Percentiles rank a stretch among this genome's conserved stretches.
Evolutionary conservation across 139 green algal species (phyloP).

Genomic region (Mesotaenium endlicherianum): DNA sequence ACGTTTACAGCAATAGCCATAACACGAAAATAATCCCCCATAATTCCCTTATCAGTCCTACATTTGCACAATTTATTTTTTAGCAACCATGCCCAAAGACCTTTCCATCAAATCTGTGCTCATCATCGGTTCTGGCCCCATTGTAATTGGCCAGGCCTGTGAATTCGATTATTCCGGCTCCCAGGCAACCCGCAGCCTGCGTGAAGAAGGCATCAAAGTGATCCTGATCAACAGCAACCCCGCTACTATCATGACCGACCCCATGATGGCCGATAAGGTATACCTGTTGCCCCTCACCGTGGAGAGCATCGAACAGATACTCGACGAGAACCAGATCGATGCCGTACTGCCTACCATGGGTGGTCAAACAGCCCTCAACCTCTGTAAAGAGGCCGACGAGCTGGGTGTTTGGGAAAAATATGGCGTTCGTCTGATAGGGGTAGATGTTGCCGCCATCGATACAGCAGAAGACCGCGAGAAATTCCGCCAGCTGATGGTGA

Average conservation of each 20-base stretch:
- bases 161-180: conserved; percentile 99
- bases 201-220: conserved; percentile 89
- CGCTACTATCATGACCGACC: conserved; percentile 99
- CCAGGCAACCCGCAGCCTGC: conserved; percentile 77
- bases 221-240: conserved; percentile 98
- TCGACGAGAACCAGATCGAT: conserved; percentile 62
- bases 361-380: conserved; percentile 96
- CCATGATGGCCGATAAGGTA: conserved; percentile 87
- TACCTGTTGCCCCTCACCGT: conserved; percentile 96
- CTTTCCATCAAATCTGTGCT: too few relatives aligned
- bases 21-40: too few relatives aligned
- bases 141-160: conserved; percentile 98
- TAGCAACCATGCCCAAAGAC: too few relatives aligned
- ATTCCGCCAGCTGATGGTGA: neutral
- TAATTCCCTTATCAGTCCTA: too few relatives aligned
- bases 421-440: conserved; percentile 92
- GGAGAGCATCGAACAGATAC: conserved; percentile 26
- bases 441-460: conserved; percentile 87
- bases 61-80: too few relatives aligned
- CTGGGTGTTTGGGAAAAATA: conserved; percentile 50
- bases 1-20: too few relatives aligned
- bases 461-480: neutral
- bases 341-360: conserved; percentile 98
- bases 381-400: conserved; percentile 89
- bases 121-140: conserved; percentile 91